These are phyloP conservation scores for Aureobasidium sp. DNA, from an alignment of 2,329 filamentous ascomycete genomes.

Conservation along the genomic window DNA sequence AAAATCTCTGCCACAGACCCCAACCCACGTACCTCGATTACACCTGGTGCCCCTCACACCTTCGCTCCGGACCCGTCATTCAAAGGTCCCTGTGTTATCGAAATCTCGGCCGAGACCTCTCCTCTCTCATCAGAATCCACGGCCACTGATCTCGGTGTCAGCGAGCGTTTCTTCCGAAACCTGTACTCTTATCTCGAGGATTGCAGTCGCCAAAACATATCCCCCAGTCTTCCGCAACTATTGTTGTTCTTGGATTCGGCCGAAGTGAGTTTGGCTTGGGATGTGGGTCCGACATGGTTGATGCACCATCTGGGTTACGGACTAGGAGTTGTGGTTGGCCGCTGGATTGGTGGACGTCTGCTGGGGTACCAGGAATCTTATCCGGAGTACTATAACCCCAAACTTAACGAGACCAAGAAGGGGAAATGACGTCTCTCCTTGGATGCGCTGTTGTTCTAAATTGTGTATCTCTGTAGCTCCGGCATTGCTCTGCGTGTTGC, in stretches of 20 bases:
- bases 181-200: slow-evolving; percentile 25
- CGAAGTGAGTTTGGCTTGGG: slow-evolving; percentile 22
- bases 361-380: slow-evolving; percentile 14
- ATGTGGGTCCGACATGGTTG: slow-evolving; percentile 20
- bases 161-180: slow-evolving; percentile 23
- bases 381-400: slow-evolving; percentile 15
- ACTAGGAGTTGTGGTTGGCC: slow-evolving; percentile 22
- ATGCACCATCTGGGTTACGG: slow-evolving; percentile 18
- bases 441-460: too few relatives aligned
- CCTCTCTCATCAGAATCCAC: slow-evolving; percentile 13
- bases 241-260: slow-evolving; percentile 22
- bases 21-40: slow-evolving; percentile 19
- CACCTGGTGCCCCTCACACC: slow-evolving; percentile 20
- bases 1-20: slow-evolving; percentile 19
- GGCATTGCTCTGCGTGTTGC: too few relatives aligned
- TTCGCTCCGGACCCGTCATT: slow-evolving; percentile 22
- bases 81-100: slow-evolving; percentile 21
- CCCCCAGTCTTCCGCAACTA: slow-evolving; percentile 21
- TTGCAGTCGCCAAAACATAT: slow-evolving; percentile 19
- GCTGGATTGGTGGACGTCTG: slow-evolving; percentile 16
- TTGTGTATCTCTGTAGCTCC: too few relatives aligned
- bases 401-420: slow-evolving; percentile 10
- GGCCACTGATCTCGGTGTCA: slow-evolving; percentile 17
- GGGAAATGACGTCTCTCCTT: background rate
- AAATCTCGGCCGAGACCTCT: slow-evolving; percentile 18